Base-by-base conservation (phyloP, 805 yeast species). In the Cyberlindnera veronae region DNA sequence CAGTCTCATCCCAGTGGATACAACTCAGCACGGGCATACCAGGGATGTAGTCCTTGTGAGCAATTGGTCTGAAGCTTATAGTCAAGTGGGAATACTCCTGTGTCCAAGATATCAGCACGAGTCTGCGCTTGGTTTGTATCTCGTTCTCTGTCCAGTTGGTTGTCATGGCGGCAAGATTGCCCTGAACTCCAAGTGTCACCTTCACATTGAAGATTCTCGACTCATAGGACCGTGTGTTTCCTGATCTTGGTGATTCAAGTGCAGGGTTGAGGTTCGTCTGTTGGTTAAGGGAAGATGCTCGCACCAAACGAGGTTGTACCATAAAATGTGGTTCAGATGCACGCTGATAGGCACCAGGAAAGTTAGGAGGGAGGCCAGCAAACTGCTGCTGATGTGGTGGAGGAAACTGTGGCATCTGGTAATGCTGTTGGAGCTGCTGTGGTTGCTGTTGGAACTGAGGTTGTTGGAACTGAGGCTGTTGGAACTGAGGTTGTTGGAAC, bases 21-120 rank as follows among this genome's bases (percentile, higher is more conserved):
- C 88, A 81, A 15, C 79, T 71, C 15, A 80, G 68, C 14, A 76
- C 72, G 7, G 76, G 70, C 36, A 63, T 64, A 5, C 67, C 64
- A 1, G 62, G 53, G 30, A 60, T 39, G 53, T 69, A 66, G 34
- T 71, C 55, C 46, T 63, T 53, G 22, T 60, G 58, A 30, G 58
- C 35, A 30, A 66, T 63, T 3, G 74, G 62, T 24, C 57, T 48
- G 44, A 73, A 70, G 17, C 60, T 54, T 24, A 74, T 63, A 15
- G 64, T 42, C 45, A 71, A 46, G 46, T 63, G 50, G 38, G 62
- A 46, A 36, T 60, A 54, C 12, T 53, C 49, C 42, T 67, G 70
- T 7, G 46, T 49, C 47, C 74, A 68, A 3, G 63, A 58, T 49
- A 77, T 70, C 27, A 61, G 55, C 3, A 79, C 79, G 32, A 79